Base-by-base conservation (phyloP, 192 early-diverging fungal genomes). In the Coemansia sp. region DNA sequence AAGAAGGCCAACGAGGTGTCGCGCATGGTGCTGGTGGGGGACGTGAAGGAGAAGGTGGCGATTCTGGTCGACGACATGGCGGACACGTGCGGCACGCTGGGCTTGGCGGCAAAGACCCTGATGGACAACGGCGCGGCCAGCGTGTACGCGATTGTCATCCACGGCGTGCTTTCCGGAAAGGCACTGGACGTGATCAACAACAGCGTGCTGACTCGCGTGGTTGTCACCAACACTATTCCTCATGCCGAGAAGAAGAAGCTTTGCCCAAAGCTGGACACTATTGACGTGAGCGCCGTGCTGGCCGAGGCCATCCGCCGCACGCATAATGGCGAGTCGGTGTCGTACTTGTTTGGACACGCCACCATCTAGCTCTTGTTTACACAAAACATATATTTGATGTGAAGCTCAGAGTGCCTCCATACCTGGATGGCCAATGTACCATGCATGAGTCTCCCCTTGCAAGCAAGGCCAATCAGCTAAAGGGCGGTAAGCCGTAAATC, bases 51-150 rank as follows among this genome's bases (percentile, higher is more conserved):
- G 49, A 91, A 91, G 77, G 86, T 88, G 53, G 93, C 91, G 41
- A 95, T 98, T 60, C 68, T 98, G 56, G 89, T 98, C 28, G 96
- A 98, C 69, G 96, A 98, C 76, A 94, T 98, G 84, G 93, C 93
- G 26, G 96, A 98, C 77, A 98, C 94, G 18, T 94, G 87, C 69
- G 87, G 88, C 54, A 98, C 96, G 8, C 83, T 98, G 40, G 86
- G 85, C 12, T 69, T 87, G 59, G 96, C 96, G 10, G 92, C 96
- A 47, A 84, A 90, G 56, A 87, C 90, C 11, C 81, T 98, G 49
- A 83, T 87, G 51, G 87, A 94, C 28, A 88, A 93, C 61, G 96
- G 96, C 40, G 96, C 96, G 7, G 76, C 81, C 2, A 88, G 90
- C 59, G 90, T 97, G n/a, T 94, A 93, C 53, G 96, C 96, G 18